phyloP scores from a whole-genome alignment of 371 early-diverging fungal genomes.

The Smittium mucronatum region DNA sequence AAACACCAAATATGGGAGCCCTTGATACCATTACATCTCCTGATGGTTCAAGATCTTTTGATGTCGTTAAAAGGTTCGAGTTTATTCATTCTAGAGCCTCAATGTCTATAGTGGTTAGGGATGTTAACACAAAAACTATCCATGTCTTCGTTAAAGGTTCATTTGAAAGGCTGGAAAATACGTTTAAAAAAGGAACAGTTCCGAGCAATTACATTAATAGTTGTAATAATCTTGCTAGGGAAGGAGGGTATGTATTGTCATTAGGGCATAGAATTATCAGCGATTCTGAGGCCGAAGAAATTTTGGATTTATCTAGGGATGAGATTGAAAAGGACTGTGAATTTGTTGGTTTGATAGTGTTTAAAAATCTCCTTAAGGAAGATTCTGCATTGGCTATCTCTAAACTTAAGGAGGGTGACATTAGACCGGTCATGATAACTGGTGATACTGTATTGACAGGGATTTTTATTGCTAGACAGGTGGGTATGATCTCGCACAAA shows the following conservation, averaged over 20 bases:
- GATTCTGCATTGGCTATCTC: conserved; percentile 53
- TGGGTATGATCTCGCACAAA: conserved; percentile 49
- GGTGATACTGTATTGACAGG: conserved; percentile 86
- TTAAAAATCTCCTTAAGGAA: conserved; percentile 66
- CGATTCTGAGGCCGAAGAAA: conserved; percentile 20
- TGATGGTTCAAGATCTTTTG: conserved; percentile 10
- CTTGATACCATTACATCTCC: conserved; percentile 38
- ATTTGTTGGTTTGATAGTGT: conserved; percentile 57
- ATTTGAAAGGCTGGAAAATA: conserved; percentile 47
- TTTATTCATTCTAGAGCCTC: conserved; percentile 74
- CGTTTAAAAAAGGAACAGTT: conserved; percentile 28
- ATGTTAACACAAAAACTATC: conserved; percentile 38
- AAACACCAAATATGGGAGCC: conserved; percentile 31
- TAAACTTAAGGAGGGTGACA: conserved; percentile 55
- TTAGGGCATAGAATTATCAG: conserved; percentile 48
- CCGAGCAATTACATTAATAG: conserved; percentile 41
- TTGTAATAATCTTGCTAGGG: conserved; percentile 41
- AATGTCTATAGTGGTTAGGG: conserved; percentile 68
- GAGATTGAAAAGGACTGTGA: conserved; percentile 44
- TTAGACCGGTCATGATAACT: conserved; percentile 77
- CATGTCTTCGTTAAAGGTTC: conserved; percentile 65
- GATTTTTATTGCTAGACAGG: conserved; percentile 63
- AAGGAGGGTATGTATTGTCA: conserved; percentile 66
- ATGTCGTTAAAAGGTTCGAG: conserved; percentile 61
- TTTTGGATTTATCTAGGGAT: conserved; percentile 35